Evolutionary conservation across 2,329 filamentous ascomycete genomes (phyloP), one percentile per base, ranked within the genome.

Genomic region (Botrytis hyacinthi): DNA sequence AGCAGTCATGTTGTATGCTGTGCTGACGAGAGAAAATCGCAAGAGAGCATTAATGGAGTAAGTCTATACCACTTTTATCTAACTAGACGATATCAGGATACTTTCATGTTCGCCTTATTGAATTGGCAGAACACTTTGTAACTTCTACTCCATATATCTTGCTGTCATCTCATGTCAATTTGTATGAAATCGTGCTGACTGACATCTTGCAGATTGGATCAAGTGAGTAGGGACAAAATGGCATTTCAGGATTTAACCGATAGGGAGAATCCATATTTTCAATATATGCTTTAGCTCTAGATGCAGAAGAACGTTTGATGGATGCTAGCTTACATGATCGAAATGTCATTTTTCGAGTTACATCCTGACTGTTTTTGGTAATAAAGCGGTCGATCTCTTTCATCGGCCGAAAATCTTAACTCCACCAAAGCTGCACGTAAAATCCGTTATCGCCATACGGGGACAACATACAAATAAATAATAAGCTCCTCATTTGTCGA

Each of bases 171-270:
- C 2, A 37, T 67, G 35, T 5, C 26, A 54, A 12, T 68, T 32
- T 10, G 16, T 29, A 14, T 42, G 2, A 68, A 54, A 57, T 42
- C 65, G 20, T 68, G 35, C 46, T 68, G 18, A 68, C 26, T 57
- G 14, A 29, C 10, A 20, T 54, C 35, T 14, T 57, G 22, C 35
- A 68, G 65, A 40, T 77, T 88, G 10, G 86, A 92, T 76, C 88
- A 92, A 75, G 80, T 83, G 22, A 90, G 93, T 77, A 84, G 89
- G 70, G 91, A 88, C 65, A 88, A 88, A 76, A 78, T 91, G 70
- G 90, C 90, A 0, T 93, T 93, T 74, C 85, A 88, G 71, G 90
- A 92, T 79, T 81, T 92, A 76, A 92, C 91, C 0, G 91, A 93
- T 76, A 89, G 88, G 80, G 84, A 92, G 81, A 92, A 93, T 76